phyloP scores from a whole-genome alignment of 139 green algal genomes.

The Coelastrella sp. region DNA sequence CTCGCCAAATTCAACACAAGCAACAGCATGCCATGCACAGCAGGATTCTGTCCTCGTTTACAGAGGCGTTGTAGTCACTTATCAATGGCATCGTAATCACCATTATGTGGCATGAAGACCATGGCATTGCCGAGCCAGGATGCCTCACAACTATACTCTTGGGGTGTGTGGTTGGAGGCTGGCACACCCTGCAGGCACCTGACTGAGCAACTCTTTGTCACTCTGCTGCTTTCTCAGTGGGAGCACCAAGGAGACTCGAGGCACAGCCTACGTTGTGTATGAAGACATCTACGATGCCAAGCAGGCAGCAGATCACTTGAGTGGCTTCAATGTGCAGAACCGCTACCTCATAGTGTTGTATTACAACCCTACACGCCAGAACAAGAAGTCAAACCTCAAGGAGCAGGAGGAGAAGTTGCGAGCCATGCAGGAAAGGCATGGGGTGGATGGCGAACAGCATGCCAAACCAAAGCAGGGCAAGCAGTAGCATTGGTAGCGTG shows the following conservation, averaged over 20 bases:
- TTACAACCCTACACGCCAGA: conserved; percentile 83
- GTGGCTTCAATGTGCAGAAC: conserved; percentile 97
- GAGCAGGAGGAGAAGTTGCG: conserved; percentile 92
- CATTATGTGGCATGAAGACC: too few species aligned
- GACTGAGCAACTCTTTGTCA: background rate
- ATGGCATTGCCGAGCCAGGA: too few species aligned
- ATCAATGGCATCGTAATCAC: too few species aligned
- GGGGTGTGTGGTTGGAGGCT: background rate
- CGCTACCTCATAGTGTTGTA: conserved; percentile 86
- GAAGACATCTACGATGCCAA: conserved; percentile 99
- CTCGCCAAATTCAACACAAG: too few species aligned
- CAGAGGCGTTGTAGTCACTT: too few species aligned
- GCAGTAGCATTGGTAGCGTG: background rate
- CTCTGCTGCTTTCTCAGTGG: conserved; percentile 63
- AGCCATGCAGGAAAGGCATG: conserved; percentile 91
- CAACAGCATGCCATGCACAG: too few species aligned
- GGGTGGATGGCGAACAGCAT: conserved; percentile 92
- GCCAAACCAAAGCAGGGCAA: conserved; percentile 15
- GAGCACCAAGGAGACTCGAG: conserved; percentile 91
- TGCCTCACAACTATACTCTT: too few species aligned
- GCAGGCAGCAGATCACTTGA: conserved; percentile 86
- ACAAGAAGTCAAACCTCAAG: conserved; percentile 85
- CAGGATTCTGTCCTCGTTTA: too few species aligned
- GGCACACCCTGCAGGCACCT: background rate
- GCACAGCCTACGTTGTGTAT: conserved; percentile 98